Percentiles rank a stretch among this genome's conserved stretches.
Conservation (phyloP, 225 moss, liverwort and hornwort genomes). For the Antitrichia curtipendula region DNA sequence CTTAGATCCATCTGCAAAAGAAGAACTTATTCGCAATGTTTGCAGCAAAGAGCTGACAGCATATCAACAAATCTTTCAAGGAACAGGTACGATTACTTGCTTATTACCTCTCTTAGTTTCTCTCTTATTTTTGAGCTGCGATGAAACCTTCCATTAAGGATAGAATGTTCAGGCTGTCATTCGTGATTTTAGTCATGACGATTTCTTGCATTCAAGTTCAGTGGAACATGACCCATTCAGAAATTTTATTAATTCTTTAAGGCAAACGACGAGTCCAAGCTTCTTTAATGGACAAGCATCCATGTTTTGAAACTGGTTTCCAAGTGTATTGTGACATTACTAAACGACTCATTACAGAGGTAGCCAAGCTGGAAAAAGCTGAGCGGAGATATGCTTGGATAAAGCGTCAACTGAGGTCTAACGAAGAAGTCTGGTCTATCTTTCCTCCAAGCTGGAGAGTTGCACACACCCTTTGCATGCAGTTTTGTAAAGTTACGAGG, state of each 20-base stretch:
- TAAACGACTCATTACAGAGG: slow-evolving; percentile 41
- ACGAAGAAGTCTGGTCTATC: slow-evolving; percentile 99
- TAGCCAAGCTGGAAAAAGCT: slow-evolving; percentile 87
- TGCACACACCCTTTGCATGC: slow-evolving; percentile 85
- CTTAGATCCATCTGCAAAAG: slow-evolving; percentile 90
- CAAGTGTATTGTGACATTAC: neutral
- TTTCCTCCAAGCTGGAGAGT: slow-evolving; percentile 95
- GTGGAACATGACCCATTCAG: neutral
- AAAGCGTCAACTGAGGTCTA: slow-evolving; percentile 91
- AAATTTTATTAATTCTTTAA: neutral
- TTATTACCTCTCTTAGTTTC: neutral
- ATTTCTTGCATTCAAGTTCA: neutral
- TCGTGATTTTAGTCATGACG: neutral
- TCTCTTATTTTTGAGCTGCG: neutral
- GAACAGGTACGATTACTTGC: slow-evolving; percentile 50
- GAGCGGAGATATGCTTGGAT: slow-evolving; percentile 99
- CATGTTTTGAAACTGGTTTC: neutral
- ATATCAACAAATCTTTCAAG: slow-evolving; percentile 98
- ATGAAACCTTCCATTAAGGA: neutral
- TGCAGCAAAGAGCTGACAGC: slow-evolving; percentile 98
- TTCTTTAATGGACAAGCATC: neutral
- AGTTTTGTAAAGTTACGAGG: slow-evolving; percentile 99
- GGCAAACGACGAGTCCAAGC: neutral
- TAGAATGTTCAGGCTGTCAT: neutral
- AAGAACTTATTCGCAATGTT: slow-evolving; percentile 90